Base-by-base conservation (phyloP, 2,329 filamentous ascomycete genomes). In the Aquanectria penicillioides region DNA sequence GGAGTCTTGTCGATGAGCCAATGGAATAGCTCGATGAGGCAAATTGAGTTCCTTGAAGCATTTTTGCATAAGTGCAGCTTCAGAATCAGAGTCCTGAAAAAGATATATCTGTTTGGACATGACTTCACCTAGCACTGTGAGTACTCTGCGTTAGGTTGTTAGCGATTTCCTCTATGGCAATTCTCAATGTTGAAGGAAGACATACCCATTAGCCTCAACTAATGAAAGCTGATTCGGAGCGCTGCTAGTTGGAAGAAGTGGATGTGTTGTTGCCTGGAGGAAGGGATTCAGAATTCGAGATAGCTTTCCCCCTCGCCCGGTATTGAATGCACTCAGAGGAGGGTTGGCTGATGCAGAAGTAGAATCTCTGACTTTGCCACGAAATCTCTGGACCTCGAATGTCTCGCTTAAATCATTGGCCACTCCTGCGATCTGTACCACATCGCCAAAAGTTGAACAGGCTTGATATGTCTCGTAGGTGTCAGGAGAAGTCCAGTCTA, bases 1-100 rank as follows among this genome's bases (percentile, higher is more conserved):
- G 2, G 36, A 13, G 7, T 34, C 8, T 10, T 31, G 31, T 11
- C 17, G 20, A 6, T 49, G 28, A 2, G 29, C 15, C 9, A 40
- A 18, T 7, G 26, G 34, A 13, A 48, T 13, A 18, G 28, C 57
- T 11, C 25, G 37, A 18, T 62, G 59, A 6, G 59, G 56, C 3
- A 62, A 31, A 18, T 60, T 62, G 11, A 62, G 26, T 31, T 62
- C 59, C 5, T 62, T 59, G 22, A 62, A 62, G 31, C 59, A 60
- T 23, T 62, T 62, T 11, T 60, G 51, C 47, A 62, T 62, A 10
- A 60, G 38, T 4, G 51, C 51, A 28, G 52, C 41, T 17, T 62
- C 51, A 13, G 52, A 26, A 15, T 46, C 29, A 11, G 48, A 33
- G 13, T 40, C 51, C 5, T 57, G 46, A 15, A 56, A 56, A 11